phyloP scores from a whole-genome alignment of 2,329 filamentous ascomycete genomes.

The Cryphonectria parasitica region DNA sequence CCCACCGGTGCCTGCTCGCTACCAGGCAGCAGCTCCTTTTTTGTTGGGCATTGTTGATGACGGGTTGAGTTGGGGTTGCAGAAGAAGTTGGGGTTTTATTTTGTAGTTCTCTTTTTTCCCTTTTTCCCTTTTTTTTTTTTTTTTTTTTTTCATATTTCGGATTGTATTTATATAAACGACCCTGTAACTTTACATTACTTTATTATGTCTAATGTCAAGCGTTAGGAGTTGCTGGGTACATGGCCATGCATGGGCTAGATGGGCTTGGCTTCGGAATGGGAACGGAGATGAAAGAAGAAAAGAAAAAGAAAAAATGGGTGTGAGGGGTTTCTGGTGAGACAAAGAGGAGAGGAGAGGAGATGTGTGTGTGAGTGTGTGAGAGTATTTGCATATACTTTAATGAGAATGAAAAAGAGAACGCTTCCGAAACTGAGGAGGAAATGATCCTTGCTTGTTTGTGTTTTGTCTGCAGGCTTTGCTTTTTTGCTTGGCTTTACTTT shows the following conservation, averaged over 20 bases:
- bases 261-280: not conserved
- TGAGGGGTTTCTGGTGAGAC: not conserved
- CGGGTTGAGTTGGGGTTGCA: not conserved
- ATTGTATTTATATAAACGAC: not conserved
- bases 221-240: constrained; percentile 1
- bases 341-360: not conserved
- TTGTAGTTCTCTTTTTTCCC: not conserved
- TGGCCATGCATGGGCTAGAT: not conserved
- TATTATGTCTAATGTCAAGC: not conserved
- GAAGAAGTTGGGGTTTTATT: not conserved
- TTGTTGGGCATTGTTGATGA: not conserved
- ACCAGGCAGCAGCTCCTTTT: not conserved
- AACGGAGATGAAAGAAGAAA: not conserved
- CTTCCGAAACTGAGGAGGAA: not conserved
- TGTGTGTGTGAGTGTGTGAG: too few relatives aligned
- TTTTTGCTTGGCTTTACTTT: not conserved
- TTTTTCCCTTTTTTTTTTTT: not conserved
- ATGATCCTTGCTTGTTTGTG: not conserved
- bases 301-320: not conserved
- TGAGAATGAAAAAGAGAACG: not conserved
- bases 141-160: not conserved
- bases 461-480: not conserved
- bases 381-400: constrained; percentile 1
- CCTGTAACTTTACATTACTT: not conserved
- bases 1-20: constrained; percentile 1